These are phyloP conservation scores for Apiospora malaysiana DNA, from an alignment of 2,329 filamentous ascomycete genomes.

Conservation along the genomic window DNA sequence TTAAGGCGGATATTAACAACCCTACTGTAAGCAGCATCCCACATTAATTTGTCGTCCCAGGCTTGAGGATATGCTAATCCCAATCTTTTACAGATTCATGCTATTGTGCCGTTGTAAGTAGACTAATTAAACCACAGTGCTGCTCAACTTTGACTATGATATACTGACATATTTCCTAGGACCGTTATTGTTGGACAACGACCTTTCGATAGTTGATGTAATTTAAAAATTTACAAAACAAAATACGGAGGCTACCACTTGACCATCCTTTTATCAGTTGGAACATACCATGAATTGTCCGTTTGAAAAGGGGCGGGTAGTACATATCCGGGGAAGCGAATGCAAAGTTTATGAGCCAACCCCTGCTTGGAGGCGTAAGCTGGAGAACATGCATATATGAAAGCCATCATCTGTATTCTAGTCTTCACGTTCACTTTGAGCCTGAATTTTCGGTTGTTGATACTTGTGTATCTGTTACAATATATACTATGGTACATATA, in stretches of 20 bases:
- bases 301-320: too few species aligned
- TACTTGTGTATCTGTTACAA: neutral
- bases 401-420: neutral
- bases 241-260: too few species aligned
- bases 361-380: too few species aligned
- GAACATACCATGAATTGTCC: too few species aligned
- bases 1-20: slow-evolving; percentile 28
- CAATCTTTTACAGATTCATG: slow-evolving; percentile 26
- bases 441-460: neutral
- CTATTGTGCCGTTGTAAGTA: slow-evolving; percentile 29
- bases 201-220: slow-evolving; percentile 25
- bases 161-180: slow-evolving; percentile 19
- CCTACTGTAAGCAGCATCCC: slow-evolving; percentile 19
- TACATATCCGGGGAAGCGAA: neutral
- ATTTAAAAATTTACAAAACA: too few species aligned
- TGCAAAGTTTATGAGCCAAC: neutral
- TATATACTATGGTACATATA: slow-evolving; percentile 15
- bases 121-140: neutral
- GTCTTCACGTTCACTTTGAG: neutral
- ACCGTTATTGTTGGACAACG: slow-evolving; percentile 29
- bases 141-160: neutral
- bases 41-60: neutral
- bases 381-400: too few species aligned
- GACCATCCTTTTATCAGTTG: too few species aligned
- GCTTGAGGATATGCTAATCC: neutral